Base-by-base conservation (phyloP, 1,284 basidiomycete genomes). In the Pyrrhoderma noxium region DNA sequence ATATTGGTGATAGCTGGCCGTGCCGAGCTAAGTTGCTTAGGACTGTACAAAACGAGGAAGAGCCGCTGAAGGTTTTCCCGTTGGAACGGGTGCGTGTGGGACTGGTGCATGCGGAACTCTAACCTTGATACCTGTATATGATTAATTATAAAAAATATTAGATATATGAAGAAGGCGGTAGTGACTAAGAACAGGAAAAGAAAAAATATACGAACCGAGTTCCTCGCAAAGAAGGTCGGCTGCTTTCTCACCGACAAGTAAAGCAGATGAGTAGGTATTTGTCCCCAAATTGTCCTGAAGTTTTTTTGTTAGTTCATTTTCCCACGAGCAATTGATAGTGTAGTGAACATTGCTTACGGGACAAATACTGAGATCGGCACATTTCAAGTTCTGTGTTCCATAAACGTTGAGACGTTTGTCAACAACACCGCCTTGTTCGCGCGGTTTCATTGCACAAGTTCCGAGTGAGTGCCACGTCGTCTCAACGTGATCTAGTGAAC, bases 381-480 rank as follows among this genome's bases (percentile, higher is more conserved):
- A 73, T 68, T 84, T 84, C 58, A 90, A 70, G 69, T 86, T 86
- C 62, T 73, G 61, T 3, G 83, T 82, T 49, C 84, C 86, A 64
- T 79, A 85, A 45, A 91, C 88, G 61, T 75, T 82, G 55, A 88
- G 72, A 54, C 79, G 75, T 19, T 67, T 67, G 65, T 89, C 86
- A 58, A 90, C 79, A 27, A 89, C 86, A 61, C 88, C 88, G 43
- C 86, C 87, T 63, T 86, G 67, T 56, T 76, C 73, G 44, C 79
- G 72, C n/a, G 85, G 85, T 61, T 88, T 84, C 87, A 89, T 89
- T 18, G 85, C 79, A 38, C 61, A 67, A 54, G 68, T 70, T 58
- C 80, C 80, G 43, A 85, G 70, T 61, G 77, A 80, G 68, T 85
- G 82, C 82, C 82, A 85, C 47, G 82, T 85, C 13, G 82, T 85